Base-by-base conservation (phyloP, 1,284 basidiomycete species). In the Sutorius eximius region DNA sequence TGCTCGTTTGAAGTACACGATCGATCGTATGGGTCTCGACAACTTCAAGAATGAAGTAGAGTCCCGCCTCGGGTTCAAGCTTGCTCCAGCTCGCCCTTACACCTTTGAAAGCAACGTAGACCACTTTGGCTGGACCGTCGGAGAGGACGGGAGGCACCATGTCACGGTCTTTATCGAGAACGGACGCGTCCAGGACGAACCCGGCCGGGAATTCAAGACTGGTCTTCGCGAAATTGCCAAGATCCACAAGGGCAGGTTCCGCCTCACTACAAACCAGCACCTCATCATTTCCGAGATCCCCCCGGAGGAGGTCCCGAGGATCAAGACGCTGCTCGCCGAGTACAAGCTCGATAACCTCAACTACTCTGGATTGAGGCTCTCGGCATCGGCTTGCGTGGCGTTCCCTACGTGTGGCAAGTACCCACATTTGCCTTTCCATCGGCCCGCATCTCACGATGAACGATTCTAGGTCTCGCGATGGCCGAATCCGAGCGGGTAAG, bases 151-250 rank as follows among this genome's bases (percentile, higher is more conserved):
- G 64, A 87, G 82, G 67, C 89, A 94, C 73, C 94, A 98, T 73
- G 96, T 94, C 75, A 95, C 89, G 50, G 80, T 92, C 71, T 99
- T 95, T 76, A 91, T 99, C 72, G 96, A 99, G 77, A 99, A 99
- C 70, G 97, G 97, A 12, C 90, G 96, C 52, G 86, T 99, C 37
- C 90, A 95, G 73, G 94, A 99, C 72, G 93, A 94, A 72, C 86
- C 93, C 5, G 91, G 86, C 44, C 81, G 83, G 53, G 86, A 94
- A 60, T 98, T 95, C 87, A 98, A 98, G 80, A 89, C 90, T 7
- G 95, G 92, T 53, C 77, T 99, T 52, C 82, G 86, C 51, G 95
- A 98, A 76, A 91, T 99, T 59, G 95, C 95, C 56, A 89, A 91
- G 75, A 77, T 93, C 15, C 95, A 97, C 83, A 95, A 93, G 79